Base-by-base conservation (phyloP, 176 grass and related monocot species). In the Aegilops bicornis region DNA sequence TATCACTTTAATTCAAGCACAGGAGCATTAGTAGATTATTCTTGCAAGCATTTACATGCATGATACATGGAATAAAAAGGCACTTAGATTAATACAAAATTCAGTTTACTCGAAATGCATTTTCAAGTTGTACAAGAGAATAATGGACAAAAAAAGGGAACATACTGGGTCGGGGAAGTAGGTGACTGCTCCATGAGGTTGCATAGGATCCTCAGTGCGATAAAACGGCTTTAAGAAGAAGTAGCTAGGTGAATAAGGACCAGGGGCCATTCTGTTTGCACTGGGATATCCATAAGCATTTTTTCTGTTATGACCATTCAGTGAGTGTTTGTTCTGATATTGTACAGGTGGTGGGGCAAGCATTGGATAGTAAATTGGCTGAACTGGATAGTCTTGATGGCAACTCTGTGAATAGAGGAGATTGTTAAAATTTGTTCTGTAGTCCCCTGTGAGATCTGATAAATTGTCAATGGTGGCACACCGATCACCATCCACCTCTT, bases 141-240 rank as follows among this genome's bases (percentile, higher is more conserved):
- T 33, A 72, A 76, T 12, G 12, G 59, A 20, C 22, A 88, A 77
- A 24, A 68, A 61, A 71, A 59, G 60, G 78, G 25, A 86, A 84
- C 83, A 29, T 92, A 95, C 93, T 79, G 74, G 81, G 47, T 93
- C 81, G 7, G 96, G 92, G 71, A 96, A 91, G 90, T 96, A 96
- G 62, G 93, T 89, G 69, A 89, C 92, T 79, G 92, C 94, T 85
- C 92, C 96, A 82, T 72, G 88, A 77, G 75, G 77, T 68, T 90
- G 90, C 22, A 54, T 76, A 77, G 54, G 61, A 81, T 91, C 93
- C 63, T 94, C 92, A 31, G 71, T 68, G 32, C 82, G 86, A 86
- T 89, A 92, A 76, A 91, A 32, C 59, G 87, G 88, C 39, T 85
- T 87, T 10, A 89, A 1, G 52, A 89, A 37, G 75, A 85, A 86